phyloP scores from a whole-genome alignment of 1,284 basidiomycete species.

The Rhodotorula glutinis region DNA sequence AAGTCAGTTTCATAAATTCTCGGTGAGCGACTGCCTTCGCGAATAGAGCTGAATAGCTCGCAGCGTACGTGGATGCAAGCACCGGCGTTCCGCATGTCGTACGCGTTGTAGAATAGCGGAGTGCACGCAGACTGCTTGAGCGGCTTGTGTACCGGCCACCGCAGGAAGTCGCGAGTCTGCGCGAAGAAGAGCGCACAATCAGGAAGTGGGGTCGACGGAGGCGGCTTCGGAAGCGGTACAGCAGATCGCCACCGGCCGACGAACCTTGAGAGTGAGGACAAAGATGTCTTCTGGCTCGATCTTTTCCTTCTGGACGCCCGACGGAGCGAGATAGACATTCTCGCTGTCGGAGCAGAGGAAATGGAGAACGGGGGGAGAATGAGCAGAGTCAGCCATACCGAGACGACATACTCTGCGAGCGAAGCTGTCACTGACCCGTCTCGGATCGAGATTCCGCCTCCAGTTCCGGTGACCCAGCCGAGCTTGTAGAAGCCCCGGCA shows the following conservation, averaged over 20 bases:
- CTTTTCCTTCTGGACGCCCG: constrained; percentile 81
- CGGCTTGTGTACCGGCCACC: constrained; percentile 61
- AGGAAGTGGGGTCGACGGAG: too few relatives aligned
- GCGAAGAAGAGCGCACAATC: too few relatives aligned
- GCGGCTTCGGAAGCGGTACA: too few relatives aligned
- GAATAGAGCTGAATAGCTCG: neutral
- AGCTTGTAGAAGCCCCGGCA: constrained; percentile 56
- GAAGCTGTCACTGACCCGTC: constrained; percentile 60
- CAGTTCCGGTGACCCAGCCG: constrained; percentile 62
- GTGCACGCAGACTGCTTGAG: constrained; percentile 53
- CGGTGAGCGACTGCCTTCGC: neutral
- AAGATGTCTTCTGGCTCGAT: constrained; percentile 76
- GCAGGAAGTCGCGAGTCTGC: constrained; percentile 65
- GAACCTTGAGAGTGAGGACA: constrained; percentile 65
- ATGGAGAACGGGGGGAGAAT: too few relatives aligned
- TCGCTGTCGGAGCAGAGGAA: too few relatives aligned
- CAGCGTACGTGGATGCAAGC: constrained; percentile 66
- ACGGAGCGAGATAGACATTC: constrained; percentile 78
- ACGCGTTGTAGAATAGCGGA: constrained; percentile 87
- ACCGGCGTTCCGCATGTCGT: constrained; percentile 68
- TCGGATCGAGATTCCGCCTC: constrained; percentile 65
- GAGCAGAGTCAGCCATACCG: too few relatives aligned
- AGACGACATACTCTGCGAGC: too few relatives aligned
- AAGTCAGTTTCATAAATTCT: too few relatives aligned
- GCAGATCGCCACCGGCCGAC: too few relatives aligned